Evolutionary conservation across 352 stramenopile genomes (phyloP).

Genomic region (Stephanocyclus meneghinianus): DNA sequence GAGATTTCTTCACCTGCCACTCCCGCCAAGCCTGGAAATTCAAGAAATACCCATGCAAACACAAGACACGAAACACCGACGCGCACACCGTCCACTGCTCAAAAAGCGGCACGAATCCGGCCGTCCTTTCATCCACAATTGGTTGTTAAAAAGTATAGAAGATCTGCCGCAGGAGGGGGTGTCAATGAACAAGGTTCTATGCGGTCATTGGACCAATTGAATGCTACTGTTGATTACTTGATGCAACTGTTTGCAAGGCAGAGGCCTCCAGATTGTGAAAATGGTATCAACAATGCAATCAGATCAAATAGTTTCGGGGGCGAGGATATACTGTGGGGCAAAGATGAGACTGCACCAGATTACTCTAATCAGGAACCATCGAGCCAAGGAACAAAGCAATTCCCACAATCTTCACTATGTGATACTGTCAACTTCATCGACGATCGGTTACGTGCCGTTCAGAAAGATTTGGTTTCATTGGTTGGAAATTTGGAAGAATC

Average conservation of each 20-base stretch:
- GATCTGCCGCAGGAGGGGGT: constrained; percentile 44
- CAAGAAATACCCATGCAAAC: background rate
- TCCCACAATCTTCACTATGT: constrained; percentile 35
- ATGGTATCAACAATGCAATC: background rate
- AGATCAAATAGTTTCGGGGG: too few species aligned
- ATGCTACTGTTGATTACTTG: constrained; percentile 38
- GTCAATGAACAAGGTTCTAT: background rate
- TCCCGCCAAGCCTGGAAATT: background rate
- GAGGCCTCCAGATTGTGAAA: constrained; percentile 13
- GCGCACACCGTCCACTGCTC: background rate
- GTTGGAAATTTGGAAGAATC: constrained; percentile 35
- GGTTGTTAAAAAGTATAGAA: constrained; percentile 54
- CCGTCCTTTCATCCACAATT: constrained; percentile 29
- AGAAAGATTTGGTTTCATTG: constrained; percentile 58
- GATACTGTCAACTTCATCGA: constrained; percentile 58
- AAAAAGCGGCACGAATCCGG: constrained; percentile 6
- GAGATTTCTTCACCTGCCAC: background rate
- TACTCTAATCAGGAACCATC: background rate
- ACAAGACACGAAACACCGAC: background rate
- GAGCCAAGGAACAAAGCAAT: constrained; percentile 6
- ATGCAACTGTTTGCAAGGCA: constrained; percentile 31
- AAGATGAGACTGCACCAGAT: constrained; percentile 7
- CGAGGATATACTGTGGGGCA: background rate
- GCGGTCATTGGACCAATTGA: constrained; percentile 29
- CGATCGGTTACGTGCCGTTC: constrained; percentile 57